Evolutionary conservation across 2,329 filamentous ascomycete genomes (phyloP), one percentile per base, ranked within the genome.

Genomic region (Tetracladium maxilliforme): DNA sequence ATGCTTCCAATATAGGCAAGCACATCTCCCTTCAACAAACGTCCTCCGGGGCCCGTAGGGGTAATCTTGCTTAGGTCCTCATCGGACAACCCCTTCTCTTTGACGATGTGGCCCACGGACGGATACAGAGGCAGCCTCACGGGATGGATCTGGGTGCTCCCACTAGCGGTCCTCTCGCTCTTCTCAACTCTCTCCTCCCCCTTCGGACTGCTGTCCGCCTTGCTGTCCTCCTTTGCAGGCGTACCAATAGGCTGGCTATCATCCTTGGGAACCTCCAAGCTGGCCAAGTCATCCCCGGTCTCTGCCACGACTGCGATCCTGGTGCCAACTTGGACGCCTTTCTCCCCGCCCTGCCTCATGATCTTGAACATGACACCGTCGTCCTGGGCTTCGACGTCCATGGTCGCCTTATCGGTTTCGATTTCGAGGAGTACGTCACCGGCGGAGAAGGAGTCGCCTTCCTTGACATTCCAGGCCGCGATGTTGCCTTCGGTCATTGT

Each of bases 401-500:
- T 92, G 29, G 81, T 81, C 28, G 83, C 83, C 63, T 92, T 92
- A 53, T 92, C 83, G 30, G 83, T 92, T 58, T 92, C 83, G 47
- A 92, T 90, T 54, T 92, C 83, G 31, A 92, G 70, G 25, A 92
- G 64, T 16, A 92, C 81, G 49, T 92, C 83, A 38, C 83, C 83
- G 30, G 82, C 78, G 24, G 68, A 61, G 51, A 83, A 92, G 25
- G 70, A 64, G 39, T 90, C 80, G 46, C 82, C 83, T 57, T 92
- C 83, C 52, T 87, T 87, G 42, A 92, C 66, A 50, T 73, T 78
- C 83, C 83, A 92, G 33, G 54, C 69, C 23, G 79, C 68, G 43
- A 92, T 92, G 52, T 83, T 90, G 33, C 83, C 83, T 54, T 92
- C 83, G 33, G 82, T 92, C 83, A 92, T 92, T 29, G 83, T 92